These are phyloP conservation scores for Raphanus raphanistrum DNA, from an alignment of 345 rosid genomes.

Conservation along the genomic window DNA sequence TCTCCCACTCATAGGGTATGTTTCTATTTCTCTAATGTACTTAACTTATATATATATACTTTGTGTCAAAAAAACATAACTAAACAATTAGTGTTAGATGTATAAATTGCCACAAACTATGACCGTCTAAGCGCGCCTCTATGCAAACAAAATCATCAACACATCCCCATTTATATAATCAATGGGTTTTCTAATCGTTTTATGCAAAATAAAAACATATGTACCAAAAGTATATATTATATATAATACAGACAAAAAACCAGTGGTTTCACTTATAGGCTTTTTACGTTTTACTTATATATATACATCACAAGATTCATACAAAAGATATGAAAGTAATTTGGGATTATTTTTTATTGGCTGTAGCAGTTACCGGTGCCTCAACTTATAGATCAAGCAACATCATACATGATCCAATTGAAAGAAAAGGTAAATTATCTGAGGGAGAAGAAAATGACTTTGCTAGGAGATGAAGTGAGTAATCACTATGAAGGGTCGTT, in stretches of 20 bases:
- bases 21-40: neutral
- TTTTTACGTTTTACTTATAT: neutral
- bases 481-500: slow-evolving; percentile 10
- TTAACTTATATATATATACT: neutral
- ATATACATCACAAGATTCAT: neutral
- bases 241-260: neutral
- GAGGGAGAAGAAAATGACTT: slow-evolving; percentile 18
- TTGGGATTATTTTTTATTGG: neutral
- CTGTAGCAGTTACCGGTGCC: slow-evolving; percentile 21
- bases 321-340: neutral
- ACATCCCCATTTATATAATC: too few species aligned
- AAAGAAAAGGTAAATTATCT: slow-evolving; percentile 20
- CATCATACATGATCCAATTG: slow-evolving; percentile 14
- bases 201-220: too few species aligned
- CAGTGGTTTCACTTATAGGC: neutral
- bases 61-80: neutral
- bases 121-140: neutral
- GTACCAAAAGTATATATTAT: too few species aligned
- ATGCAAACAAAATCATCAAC: neutral
- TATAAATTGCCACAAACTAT: neutral
- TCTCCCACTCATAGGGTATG: slow-evolving; percentile 28
- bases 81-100: neutral
- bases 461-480: slow-evolving; percentile 6
- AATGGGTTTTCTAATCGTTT: too few species aligned
- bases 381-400: slow-evolving; percentile 32